Conservation (phyloP, 2,329 filamentous ascomycete species). For the Ploettnerulaceae sp. region DNA sequence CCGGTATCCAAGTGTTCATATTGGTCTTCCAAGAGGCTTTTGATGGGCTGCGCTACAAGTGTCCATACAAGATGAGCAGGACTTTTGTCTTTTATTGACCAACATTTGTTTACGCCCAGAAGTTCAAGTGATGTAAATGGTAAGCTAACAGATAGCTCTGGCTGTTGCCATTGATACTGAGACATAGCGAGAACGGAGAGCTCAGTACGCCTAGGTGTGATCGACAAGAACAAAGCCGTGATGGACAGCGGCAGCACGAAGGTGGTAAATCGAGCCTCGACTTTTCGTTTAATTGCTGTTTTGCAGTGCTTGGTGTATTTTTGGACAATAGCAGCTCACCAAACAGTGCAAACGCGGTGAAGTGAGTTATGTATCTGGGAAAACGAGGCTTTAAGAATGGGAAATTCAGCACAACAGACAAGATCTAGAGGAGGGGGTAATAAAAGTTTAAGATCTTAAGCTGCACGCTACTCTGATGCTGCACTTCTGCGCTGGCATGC, state of each 20-base stretch:
- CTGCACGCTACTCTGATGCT: background rate
- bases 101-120: constrained; percentile 13
- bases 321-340: no score
- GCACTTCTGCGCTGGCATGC: background rate
- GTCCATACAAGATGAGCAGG: constrained; percentile 19
- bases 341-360: no score
- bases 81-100: constrained; percentile 19
- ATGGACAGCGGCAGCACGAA: background rate
- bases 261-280: background rate
- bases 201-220: background rate
- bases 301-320: no score
- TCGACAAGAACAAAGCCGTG: background rate
- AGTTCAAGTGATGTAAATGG: constrained; percentile 9
- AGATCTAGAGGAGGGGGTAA: no score
- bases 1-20: constrained; percentile 10
- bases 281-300: background rate
- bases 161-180: constrained; percentile 41
- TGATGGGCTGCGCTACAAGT: constrained; percentile 8
- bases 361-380: no score
- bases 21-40: constrained; percentile 14
- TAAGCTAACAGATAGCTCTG: constrained; percentile 16
- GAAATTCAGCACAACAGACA: no score
- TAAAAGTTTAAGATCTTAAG: no score
- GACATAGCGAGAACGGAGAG: background rate
- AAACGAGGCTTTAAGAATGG: no score